Evolutionary conservation across 2,329 filamentous ascomycete species (phyloP).

Genomic region (Colletotrichum paranaense): DNA sequence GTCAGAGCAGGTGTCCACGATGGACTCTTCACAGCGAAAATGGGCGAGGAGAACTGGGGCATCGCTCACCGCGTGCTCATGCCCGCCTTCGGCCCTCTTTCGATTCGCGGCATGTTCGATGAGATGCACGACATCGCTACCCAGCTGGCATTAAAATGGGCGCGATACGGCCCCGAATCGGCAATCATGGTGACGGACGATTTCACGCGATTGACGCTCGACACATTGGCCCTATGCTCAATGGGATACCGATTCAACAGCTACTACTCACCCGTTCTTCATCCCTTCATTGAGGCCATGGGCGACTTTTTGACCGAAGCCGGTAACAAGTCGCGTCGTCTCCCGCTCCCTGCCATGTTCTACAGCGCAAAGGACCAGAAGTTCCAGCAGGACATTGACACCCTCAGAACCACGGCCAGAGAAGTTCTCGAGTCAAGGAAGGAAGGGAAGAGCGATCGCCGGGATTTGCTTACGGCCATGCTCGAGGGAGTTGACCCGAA

Average conservation of each 20-base stretch:
- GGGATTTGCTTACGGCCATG: slow-evolving; percentile 76
- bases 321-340: slow-evolving; percentile 60
- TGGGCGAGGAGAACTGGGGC: slow-evolving; percentile 40
- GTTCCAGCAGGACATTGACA: slow-evolving; percentile 61
- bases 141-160: slow-evolving; percentile 67
- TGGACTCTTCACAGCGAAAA: slow-evolving; percentile 38
- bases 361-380: slow-evolving; percentile 55
- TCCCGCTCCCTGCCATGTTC: slow-evolving; percentile 58
- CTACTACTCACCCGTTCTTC: slow-evolving; percentile 61
- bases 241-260: slow-evolving; percentile 72
- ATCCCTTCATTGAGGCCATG: slow-evolving; percentile 65
- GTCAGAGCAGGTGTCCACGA: slow-evolving; percentile 68
- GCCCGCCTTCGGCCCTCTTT: slow-evolving; percentile 76
- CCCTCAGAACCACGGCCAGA: slow-evolving; percentile 61
- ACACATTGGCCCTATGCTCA: slow-evolving; percentile 70
- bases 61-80: slow-evolving; percentile 74
- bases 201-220: slow-evolving; percentile 71
- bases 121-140: slow-evolving; percentile 63
- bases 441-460: slow-evolving; percentile 50
- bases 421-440: slow-evolving; percentile 71
- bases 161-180: slow-evolving; percentile 53
- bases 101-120: slow-evolving; percentile 70
- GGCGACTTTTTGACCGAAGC: slow-evolving; percentile 66
- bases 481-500: slow-evolving; percentile 71
- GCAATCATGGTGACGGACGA: slow-evolving; percentile 66